These are phyloP conservation scores for Lepiota venenata DNA, from an alignment of 768 basidiomycete species.

Conservation along the genomic window DNA sequence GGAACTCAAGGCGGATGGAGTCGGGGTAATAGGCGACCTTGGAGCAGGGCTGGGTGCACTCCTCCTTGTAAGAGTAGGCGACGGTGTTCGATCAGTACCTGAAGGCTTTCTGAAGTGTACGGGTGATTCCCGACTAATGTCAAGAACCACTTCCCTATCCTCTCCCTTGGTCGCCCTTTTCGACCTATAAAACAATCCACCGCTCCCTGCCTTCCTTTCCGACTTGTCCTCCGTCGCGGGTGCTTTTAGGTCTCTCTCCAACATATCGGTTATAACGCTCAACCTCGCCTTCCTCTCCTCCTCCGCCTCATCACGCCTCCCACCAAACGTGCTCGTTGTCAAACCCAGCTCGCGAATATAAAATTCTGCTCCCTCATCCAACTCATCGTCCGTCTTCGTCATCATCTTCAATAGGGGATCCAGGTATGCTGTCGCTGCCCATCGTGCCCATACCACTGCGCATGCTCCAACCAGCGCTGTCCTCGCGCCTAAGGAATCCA, in stretches of 20 bases:
- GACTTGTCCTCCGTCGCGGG: neutral
- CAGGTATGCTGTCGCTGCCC: neutral
- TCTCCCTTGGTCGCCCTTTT: neutral
- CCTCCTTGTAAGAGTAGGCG: neutral
- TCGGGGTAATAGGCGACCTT: neutral
- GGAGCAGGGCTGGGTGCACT: neutral
- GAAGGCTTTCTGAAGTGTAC: constrained; percentile 3
- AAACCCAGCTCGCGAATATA: neutral
- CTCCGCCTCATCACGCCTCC: neutral
- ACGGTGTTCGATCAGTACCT: neutral
- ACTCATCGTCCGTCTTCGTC: constrained; percentile 2
- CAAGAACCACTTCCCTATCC: neutral
- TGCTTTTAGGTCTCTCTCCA: constrained; percentile 6
- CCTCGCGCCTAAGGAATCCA: neutral
- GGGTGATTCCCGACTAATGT: neutral
- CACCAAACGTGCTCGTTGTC: neutral
- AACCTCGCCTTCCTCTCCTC: constrained; percentile 5
- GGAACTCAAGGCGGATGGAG: constrained; percentile 4
- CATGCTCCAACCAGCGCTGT: neutral
- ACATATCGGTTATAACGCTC: constrained; percentile 8
- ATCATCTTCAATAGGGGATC: neutral
- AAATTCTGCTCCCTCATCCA: constrained; percentile 4
- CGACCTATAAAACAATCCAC: neutral
- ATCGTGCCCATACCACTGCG: neutral
- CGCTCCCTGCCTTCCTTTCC: neutral